Evolutionary conservation across 305 asterid genomes (phyloP), one percentile per base, ranked within the genome.

Genomic region (Rubia peregrina): DNA sequence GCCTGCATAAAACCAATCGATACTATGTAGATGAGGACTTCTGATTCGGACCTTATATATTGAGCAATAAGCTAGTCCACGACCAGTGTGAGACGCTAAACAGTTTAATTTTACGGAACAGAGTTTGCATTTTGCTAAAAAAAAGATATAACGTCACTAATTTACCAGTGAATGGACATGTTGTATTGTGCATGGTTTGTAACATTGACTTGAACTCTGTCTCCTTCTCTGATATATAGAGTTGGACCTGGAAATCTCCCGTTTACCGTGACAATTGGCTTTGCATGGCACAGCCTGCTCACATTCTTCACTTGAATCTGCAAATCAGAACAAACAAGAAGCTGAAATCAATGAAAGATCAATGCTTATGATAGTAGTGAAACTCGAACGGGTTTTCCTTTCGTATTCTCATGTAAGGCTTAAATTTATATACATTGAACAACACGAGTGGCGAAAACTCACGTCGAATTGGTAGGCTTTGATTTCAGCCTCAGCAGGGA

Each of bases 241-340:
- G 94, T 86, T 33, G 67, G 67, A 9, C 67, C 67, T 0, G 96
- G 94, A 65, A 76, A 89, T 80, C 80, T 73, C 17, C 96, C 96
- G 36, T 89, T 87, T 3, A 89, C 81, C 3, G 94, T 87, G 14
- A 86, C 89, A 33, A 87, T 84, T 0, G 87, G 85, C 69, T 89
- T 87, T 22, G 87, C 89, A 71, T 89, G 88, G 81, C 96, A 89
- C 80, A 89, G 61, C 69, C 94, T 80, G 56, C 94, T 87, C 55
- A 87, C 81, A 65, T 86, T 89, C 70, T 72, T 80, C 75, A 83
- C 85, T 84, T 84, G 82, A 49, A 90, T 60, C 67, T 61, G 67
- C 67, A 61, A 16, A 36, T 30, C 33, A 1, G 0, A n/a, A 14
- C 17, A 61, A 33, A 2, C 5, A 14, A 14, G 5, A 33, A 33